Evolutionary conservation across 2,329 filamentous ascomycete species (phyloP).

Genomic region (Monilinia fructigena): DNA sequence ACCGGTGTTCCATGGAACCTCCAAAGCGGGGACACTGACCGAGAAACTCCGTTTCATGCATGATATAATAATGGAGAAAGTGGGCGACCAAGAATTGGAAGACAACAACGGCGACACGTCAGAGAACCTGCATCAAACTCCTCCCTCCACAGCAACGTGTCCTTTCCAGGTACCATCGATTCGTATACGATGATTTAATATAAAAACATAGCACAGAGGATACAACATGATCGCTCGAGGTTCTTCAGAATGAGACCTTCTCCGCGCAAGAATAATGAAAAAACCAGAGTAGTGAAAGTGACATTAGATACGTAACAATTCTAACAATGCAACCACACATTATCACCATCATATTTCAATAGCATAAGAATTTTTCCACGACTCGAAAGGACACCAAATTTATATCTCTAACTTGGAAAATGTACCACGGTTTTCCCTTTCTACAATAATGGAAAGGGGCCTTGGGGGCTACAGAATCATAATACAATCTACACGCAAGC

Average conservation of each 20-base stretch:
- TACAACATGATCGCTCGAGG: background rate
- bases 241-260: background rate
- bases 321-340: background rate
- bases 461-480: no score
- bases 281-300: background rate
- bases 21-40: conserved; percentile 9
- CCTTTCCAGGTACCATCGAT: background rate
- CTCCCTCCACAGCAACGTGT: conserved; percentile 9
- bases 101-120: conserved; percentile 19
- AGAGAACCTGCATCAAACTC: conserved; percentile 10
- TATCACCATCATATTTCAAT: background rate
- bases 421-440: background rate
- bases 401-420: background rate
- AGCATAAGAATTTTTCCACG: background rate
- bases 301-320: background rate
- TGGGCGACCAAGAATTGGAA: conserved; percentile 12
- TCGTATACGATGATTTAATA: background rate
- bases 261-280: background rate
- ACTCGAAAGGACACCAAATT: background rate
- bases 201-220: background rate
- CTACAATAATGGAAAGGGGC: background rate
- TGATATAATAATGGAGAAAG: conserved; percentile 17
- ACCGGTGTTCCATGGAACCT: background rate
- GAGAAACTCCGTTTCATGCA: conserved; percentile 17
- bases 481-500: background rate